phyloP scores from a whole-genome alignment of 106 monocot genomes.

The Ottelia alismoides region DNA sequence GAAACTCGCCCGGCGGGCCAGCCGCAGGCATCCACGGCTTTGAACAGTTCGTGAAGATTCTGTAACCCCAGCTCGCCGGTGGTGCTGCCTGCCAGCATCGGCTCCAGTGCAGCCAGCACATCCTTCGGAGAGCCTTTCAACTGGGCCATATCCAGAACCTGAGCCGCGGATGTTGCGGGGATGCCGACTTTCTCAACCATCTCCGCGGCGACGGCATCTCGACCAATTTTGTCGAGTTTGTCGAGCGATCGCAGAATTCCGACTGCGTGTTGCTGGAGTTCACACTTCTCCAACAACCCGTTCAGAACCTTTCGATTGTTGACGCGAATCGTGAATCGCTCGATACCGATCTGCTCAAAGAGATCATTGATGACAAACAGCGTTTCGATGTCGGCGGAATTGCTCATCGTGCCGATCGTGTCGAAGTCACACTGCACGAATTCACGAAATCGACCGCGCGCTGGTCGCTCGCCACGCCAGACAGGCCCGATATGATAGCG shows the following conservation, averaged over 20 bases:
- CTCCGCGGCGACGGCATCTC: neutral
- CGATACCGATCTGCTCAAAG: too few relatives aligned
- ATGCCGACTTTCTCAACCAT: neutral
- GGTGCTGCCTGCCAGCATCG: neutral
- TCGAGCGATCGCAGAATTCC: neutral
- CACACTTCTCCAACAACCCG: neutral
- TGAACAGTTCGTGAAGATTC: neutral
- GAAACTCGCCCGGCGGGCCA: neutral
- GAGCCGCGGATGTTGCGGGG: too few relatives aligned
- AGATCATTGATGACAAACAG: too few relatives aligned
- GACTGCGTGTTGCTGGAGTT: neutral
- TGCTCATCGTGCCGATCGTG: too few relatives aligned
- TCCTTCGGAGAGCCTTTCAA: too few relatives aligned
- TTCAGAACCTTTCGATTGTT: neutral
- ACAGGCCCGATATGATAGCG: too few relatives aligned
- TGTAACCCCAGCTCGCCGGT: neutral
- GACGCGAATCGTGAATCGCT: neutral
- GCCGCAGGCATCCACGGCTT: neutral
- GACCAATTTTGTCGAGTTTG: neutral
- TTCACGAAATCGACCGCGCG: too few relatives aligned
- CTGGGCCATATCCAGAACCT: too few relatives aligned
- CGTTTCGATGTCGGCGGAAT: too few relatives aligned
- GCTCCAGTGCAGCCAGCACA: neutral
- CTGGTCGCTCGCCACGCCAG: too few relatives aligned
- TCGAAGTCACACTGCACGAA: too few relatives aligned